These are phyloP conservation scores for Suhomyces yuchorum DNA, from an alignment of 1,139 yeast species.

Conservation along the genomic window DNA sequence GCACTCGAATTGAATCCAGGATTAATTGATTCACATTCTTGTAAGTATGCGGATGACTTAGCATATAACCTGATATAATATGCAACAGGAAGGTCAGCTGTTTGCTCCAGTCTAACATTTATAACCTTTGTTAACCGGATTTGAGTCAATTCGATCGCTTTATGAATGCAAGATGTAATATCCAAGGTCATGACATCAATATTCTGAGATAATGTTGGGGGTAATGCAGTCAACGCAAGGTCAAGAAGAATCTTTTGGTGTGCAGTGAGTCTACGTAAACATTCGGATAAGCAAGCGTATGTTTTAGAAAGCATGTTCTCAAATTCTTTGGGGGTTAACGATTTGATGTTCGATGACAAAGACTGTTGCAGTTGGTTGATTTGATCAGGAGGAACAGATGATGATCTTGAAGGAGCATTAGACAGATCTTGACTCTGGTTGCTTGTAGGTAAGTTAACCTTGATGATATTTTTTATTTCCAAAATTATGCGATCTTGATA, in stretches of 20 bases:
- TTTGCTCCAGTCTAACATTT: conserved; percentile 74
- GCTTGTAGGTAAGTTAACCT: conserved; percentile 56
- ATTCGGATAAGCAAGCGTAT: conserved; percentile 67
- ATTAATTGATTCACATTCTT: conserved; percentile 82
- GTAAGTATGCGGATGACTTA: conserved; percentile 66
- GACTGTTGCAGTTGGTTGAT: conserved; percentile 11
- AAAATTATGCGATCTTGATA: conserved; percentile 69
- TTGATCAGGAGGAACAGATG: conserved; percentile 32
- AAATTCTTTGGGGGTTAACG: conserved; percentile 72
- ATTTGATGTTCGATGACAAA: conserved; percentile 59
- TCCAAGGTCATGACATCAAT: conserved; percentile 62
- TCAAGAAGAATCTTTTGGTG: conserved; percentile 83
- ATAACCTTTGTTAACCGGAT: conserved; percentile 76
- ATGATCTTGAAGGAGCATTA: conserved; percentile 33
- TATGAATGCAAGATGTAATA: conserved; percentile 59
- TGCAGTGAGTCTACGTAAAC: conserved; percentile 68
- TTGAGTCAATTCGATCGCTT: conserved; percentile 74
- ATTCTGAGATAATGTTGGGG: conserved; percentile 35
- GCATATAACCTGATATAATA: conserved; percentile 69
- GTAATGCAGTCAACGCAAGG: conserved; percentile 60
- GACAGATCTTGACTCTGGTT: conserved; percentile 20
- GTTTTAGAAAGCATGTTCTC: conserved; percentile 67
- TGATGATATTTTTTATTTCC: conserved; percentile 75
- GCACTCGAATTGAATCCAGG: conserved; percentile 67
- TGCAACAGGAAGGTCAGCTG: conserved; percentile 54